Percentiles rank a stretch among this genome's conserved stretches.
These are phyloP conservation scores for Lactarius trivialis DNA, from an alignment of 768 basidiomycete species.

Conservation along the genomic window DNA sequence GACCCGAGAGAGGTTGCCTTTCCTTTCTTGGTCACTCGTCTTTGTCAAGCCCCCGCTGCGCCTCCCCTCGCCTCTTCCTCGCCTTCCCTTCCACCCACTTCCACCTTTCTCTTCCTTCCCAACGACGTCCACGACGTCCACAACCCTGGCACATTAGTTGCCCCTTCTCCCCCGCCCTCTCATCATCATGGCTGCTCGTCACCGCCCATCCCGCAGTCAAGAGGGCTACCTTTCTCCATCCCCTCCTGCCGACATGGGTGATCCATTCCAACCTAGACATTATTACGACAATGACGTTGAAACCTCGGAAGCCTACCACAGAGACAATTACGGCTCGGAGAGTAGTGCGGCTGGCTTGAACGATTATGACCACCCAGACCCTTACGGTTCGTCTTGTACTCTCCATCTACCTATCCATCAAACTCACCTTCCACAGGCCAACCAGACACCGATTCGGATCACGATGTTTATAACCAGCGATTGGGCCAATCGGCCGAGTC, in stretches of 20 bases:
- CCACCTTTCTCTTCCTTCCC: background rate
- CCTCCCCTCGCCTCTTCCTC: background rate
- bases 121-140: slow-evolving; percentile 13
- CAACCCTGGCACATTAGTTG: background rate
- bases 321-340: slow-evolving; percentile 67
- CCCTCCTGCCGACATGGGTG: slow-evolving; percentile 53
- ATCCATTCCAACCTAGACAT: slow-evolving; percentile 52
- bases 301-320: slow-evolving; percentile 52
- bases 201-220: slow-evolving; percentile 49
- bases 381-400: slow-evolving; percentile 36
- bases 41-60: background rate
- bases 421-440: slow-evolving; percentile 40
- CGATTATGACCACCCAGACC: slow-evolving; percentile 56
- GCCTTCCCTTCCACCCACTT: background rate
- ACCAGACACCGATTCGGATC: slow-evolving; percentile 81
- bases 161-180: background rate
- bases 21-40: background rate
- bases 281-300: slow-evolving; percentile 75
- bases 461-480: slow-evolving; percentile 61
- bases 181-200: slow-evolving; percentile 42
- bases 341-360: slow-evolving; percentile 51
- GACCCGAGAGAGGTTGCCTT: background rate
- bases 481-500: slow-evolving; percentile 74
- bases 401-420: background rate
- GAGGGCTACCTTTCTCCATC: slow-evolving; percentile 56